Evolutionary conservation across 805 yeast genomes (phyloP).

Genomic region (Monosporozyma yasuniensis): DNA sequence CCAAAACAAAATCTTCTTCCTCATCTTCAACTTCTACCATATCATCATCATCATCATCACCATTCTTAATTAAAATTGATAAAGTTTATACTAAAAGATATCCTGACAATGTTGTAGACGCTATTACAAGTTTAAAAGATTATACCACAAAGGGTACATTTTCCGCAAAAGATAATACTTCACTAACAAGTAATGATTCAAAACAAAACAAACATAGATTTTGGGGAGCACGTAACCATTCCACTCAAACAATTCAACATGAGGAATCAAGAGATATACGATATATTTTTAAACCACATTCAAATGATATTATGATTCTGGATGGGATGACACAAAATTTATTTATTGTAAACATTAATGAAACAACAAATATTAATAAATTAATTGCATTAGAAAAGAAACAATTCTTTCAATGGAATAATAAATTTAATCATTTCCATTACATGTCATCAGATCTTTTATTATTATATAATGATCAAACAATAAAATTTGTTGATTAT

Average conservation of each 20-base stretch:
- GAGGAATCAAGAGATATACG: constrained; percentile 5
- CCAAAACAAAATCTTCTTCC: not conserved
- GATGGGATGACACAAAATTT: constrained; percentile 16
- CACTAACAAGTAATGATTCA: not conserved
- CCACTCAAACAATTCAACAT: not conserved
- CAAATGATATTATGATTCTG: constrained; percentile 9
- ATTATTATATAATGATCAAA: constrained; percentile 11
- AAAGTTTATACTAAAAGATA: constrained; percentile 15
- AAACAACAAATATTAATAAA: constrained; percentile 4
- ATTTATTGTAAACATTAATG: constrained; percentile 4
- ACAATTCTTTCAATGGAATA: constrained; percentile 17
- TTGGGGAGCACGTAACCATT: not conserved
- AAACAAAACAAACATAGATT: not conserved
- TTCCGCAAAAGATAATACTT: not conserved
- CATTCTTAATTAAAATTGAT: constrained; percentile 9
- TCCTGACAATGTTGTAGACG: constrained; percentile 15
- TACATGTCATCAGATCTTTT: constrained; percentile 16
- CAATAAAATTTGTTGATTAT: constrained; percentile 20
- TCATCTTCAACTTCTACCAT: not conserved
- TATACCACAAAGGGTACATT: not conserved
- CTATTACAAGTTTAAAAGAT: constrained; percentile 12
- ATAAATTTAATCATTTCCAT: constrained; percentile 11
- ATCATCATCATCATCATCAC: not conserved
- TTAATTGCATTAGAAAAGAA: constrained; percentile 12
- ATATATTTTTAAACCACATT: constrained; percentile 12